Evolutionary conservation across 2,329 filamentous ascomycete genomes (phyloP).

Genomic region (Venturia asperata): DNA sequence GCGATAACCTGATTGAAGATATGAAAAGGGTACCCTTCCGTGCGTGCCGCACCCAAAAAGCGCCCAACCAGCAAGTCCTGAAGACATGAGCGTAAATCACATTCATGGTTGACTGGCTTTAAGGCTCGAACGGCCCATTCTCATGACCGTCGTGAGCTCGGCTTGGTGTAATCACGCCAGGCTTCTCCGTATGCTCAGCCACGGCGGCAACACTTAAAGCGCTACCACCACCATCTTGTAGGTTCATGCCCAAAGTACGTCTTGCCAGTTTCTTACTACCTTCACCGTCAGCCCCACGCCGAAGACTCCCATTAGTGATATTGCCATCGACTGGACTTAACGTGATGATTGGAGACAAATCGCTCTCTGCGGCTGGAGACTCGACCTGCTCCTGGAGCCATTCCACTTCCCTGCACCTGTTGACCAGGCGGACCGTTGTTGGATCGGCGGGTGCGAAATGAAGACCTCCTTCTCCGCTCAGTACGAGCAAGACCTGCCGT

Average conservation of each 20-base stretch:
- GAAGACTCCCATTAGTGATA: conserved; percentile 10
- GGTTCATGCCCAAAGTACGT: conserved; percentile 34
- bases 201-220: conserved; percentile 34
- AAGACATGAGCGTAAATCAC: not conserved
- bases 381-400: conserved; percentile 50
- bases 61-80: not conserved
- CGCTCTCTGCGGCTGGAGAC: conserved; percentile 30
- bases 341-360: conserved; percentile 15
- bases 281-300: conserved; percentile 25
- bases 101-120: not conserved
- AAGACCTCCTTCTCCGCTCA: conserved; percentile 46
- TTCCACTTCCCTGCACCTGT: conserved; percentile 64
- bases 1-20: not conserved
- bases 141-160: conserved; percentile 16
- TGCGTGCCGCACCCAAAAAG: not conserved
- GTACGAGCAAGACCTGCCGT: conserved; percentile 63
- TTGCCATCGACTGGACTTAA: conserved; percentile 6
- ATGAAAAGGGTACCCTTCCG: not conserved
- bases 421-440: conserved; percentile 69
- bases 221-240: conserved; percentile 31
- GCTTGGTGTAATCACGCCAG: conserved; percentile 37
- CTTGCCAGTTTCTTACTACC: conserved; percentile 34
- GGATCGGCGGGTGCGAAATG: conserved; percentile 78
- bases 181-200: conserved; percentile 35
- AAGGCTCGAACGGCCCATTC: not conserved